phyloP scores from a whole-genome alignment of 2,329 filamentous ascomycete genomes.

The Gaeumannomyces tritici region DNA sequence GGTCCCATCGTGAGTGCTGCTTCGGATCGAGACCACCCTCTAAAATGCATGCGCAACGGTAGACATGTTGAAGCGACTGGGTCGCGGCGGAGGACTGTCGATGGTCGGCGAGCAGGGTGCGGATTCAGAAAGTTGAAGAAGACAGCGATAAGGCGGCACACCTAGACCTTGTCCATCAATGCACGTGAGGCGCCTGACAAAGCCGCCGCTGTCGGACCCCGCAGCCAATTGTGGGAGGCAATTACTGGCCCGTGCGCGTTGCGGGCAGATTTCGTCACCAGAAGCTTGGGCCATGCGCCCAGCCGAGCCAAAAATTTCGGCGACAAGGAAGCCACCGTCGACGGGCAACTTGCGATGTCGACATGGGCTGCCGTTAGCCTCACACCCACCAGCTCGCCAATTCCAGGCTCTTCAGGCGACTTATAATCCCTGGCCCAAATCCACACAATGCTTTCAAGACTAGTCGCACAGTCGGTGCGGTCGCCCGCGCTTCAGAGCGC shows the following conservation, averaged over 20 bases:
- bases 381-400: background rate
- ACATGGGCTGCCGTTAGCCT: background rate
- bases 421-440: no score
- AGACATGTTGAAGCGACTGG: conserved; percentile 30
- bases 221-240: background rate
- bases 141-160: no score
- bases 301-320: background rate
- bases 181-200: background rate
- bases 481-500: background rate
- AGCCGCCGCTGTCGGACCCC: background rate
- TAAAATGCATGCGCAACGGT: conserved; percentile 23
- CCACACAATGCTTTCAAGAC: conserved; percentile 1
- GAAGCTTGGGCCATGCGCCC: background rate
- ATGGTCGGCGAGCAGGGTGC: no score
- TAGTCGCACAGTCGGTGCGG: conserved; percentile 1
- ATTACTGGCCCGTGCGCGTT: background rate
- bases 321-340: background rate
- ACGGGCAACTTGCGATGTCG: background rate
- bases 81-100: background rate
- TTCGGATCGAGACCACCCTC: conserved; percentile 6
- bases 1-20: conserved; percentile 42
- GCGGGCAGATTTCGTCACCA: background rate
- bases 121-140: no score
- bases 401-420: no score
- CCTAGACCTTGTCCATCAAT: background rate